A percentile compares a stretch with the other conserved stretches of the same genome.
phyloP scores from a whole-genome alignment of 2,329 filamentous ascomycete species.

The Aspergillus uvarum region DNA sequence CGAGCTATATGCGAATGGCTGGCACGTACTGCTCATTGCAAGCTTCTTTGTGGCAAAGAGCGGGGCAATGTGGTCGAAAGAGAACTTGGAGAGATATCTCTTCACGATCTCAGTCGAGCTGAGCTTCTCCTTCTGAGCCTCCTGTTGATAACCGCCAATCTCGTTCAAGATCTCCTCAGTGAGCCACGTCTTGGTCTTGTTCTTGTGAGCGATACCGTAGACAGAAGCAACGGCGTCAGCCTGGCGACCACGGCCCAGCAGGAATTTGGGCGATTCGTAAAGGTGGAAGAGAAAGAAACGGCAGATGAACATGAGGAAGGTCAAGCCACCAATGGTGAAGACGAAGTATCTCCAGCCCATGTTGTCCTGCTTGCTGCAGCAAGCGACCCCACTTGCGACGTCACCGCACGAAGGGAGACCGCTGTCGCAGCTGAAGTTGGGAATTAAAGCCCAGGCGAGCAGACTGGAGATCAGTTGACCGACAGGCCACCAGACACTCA shows the following conservation, averaged over 20 bases:
- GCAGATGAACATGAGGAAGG: conserved; percentile 72
- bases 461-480: conserved; percentile 67
- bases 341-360: conserved; percentile 75
- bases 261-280: conserved; percentile 81
- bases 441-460: conserved; percentile 74
- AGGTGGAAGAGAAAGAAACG: conserved; percentile 80
- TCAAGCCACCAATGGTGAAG: conserved; percentile 68
- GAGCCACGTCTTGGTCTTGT: conserved; percentile 69
- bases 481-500: conserved; percentile 86
- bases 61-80: conserved; percentile 63
- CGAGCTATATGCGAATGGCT: conserved; percentile 51
- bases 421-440: conserved; percentile 58
- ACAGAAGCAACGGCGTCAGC: conserved; percentile 76
- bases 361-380: conserved; percentile 56
- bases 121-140: conserved; percentile 41
- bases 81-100: conserved; percentile 65
- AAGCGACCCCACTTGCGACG: conserved; percentile 28
- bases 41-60: conserved; percentile 56
- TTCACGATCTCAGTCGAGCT: conserved; percentile 53
- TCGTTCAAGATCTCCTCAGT: conserved; percentile 66
- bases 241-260: conserved; percentile 74
- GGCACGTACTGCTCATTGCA: conserved; percentile 46
- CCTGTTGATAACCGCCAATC: conserved; percentile 52
- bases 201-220: conserved; percentile 73
- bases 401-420: conserved; percentile 33